Conservation (phyloP, 208 protist genomes). For the Leptomonas seymouri region DNA sequence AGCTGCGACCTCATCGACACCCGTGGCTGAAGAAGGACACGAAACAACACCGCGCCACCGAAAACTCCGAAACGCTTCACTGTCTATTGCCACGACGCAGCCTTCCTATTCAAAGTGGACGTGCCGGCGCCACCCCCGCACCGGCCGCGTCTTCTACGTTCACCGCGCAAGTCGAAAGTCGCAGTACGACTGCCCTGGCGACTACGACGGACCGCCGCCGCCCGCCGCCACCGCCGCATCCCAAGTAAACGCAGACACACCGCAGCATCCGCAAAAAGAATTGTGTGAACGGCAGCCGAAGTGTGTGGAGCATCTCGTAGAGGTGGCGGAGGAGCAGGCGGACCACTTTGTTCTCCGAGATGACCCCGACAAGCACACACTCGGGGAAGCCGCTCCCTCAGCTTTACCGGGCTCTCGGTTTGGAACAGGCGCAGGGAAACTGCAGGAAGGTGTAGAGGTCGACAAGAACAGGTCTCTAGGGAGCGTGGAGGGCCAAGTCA, state of each 20-base stretch:
- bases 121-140: slow-evolving; percentile 45
- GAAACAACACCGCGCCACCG: neutral
- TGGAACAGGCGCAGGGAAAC: neutral
- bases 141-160: slow-evolving; percentile 54
- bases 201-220: slow-evolving; percentile 48
- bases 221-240: neutral
- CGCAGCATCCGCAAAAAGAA: too few species aligned
- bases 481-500: neutral
- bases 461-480: neutral
- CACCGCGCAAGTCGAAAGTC: slow-evolving; percentile 38
- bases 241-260: too few species aligned
- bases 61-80: neutral
- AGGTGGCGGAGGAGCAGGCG: neutral
- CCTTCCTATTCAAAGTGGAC: slow-evolving; percentile 39
- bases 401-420: too few species aligned
- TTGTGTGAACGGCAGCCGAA: too few species aligned
- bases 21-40: too few species aligned
- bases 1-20: neutral
- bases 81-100: too few species aligned
- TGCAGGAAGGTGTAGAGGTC: neutral
- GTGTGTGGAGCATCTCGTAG: neutral
- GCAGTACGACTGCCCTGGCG: slow-evolving; percentile 55
- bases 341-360: too few species aligned
- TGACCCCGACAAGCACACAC: too few species aligned
- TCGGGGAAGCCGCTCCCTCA: too few species aligned